phyloP scores from a whole-genome alignment of 2,329 filamentous ascomycete species.

The Amauroascus niger region DNA sequence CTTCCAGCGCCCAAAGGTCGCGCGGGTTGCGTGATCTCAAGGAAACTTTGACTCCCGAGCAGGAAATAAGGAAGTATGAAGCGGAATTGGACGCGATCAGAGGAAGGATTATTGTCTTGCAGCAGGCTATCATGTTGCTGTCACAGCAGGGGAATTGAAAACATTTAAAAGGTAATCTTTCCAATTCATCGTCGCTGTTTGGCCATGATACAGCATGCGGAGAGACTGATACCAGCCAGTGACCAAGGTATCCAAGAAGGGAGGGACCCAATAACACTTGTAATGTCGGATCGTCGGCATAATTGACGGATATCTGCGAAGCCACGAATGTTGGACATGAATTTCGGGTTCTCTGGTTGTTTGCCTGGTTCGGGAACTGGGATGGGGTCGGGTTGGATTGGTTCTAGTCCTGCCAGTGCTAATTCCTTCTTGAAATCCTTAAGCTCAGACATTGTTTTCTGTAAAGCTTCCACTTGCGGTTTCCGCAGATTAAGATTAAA shows the following conservation, averaged over 20 bases:
- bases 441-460: too few relatives aligned
- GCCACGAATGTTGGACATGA: too few relatives aligned
- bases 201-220: constrained; percentile 4
- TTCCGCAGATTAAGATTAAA: too few relatives aligned
- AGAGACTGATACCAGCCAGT: constrained; percentile 6
- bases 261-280: not conserved
- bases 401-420: too few relatives aligned
- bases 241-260: constrained; percentile 5
- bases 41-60: not conserved
- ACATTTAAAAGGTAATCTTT: not conserved
- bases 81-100: not conserved
- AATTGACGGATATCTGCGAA: not conserved
- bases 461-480: too few relatives aligned
- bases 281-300: not conserved
- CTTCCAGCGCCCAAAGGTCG: constrained; percentile 5
- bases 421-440: too few relatives aligned
- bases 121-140: constrained; percentile 1
- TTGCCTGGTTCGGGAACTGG: too few relatives aligned
- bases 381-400: too few relatives aligned
- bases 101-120: not conserved
- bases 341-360: too few relatives aligned
- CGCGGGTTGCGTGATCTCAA: not conserved
- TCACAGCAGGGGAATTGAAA: too few relatives aligned
- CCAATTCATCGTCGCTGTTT: constrained; percentile 3
- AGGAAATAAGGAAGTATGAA: constrained; percentile 1